These are phyloP conservation scores for Komagataella phaffii DNA, from an alignment of 805 yeast genomes.

Conservation along the genomic window DNA sequence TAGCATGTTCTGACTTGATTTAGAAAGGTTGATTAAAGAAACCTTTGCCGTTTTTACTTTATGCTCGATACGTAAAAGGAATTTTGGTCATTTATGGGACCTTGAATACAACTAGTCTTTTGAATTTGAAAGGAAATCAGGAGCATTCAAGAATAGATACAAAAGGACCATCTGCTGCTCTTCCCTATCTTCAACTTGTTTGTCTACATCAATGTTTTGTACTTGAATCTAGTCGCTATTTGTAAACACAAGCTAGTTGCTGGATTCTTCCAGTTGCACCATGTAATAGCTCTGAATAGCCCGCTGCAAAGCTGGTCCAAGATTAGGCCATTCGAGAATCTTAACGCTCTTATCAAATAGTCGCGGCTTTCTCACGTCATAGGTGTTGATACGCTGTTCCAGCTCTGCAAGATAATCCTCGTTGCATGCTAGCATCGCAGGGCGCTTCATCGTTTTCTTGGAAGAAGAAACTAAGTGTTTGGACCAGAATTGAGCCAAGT, in stretches of 20 bases:
- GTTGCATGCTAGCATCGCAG: slow-evolving; percentile 6
- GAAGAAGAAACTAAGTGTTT: slow-evolving; percentile 41
- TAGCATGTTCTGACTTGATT: too few relatives aligned
- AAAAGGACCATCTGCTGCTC: too few relatives aligned
- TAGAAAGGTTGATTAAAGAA: too few relatives aligned
- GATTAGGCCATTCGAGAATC: slow-evolving; percentile 45
- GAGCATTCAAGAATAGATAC: too few relatives aligned
- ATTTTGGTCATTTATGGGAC: too few relatives aligned
- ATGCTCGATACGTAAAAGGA: too few relatives aligned
- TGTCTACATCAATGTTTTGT: slow-evolving; percentile 8
- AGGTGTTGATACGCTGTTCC: slow-evolving; percentile 53
- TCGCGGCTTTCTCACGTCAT: slow-evolving; percentile 48
- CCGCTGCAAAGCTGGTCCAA: slow-evolving; percentile 45
- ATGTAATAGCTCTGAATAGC: slow-evolving; percentile 55
- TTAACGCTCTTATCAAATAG: slow-evolving; percentile 60
- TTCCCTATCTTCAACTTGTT: too few relatives aligned
- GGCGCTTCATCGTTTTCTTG: slow-evolving; percentile 8
- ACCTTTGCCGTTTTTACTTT: too few relatives aligned
- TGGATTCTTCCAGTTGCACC: slow-evolving; percentile 17
- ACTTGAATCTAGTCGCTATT: too few relatives aligned
- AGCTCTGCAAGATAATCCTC: slow-evolving; percentile 30
- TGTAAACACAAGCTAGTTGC: too few relatives aligned
- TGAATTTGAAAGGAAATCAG: too few relatives aligned
- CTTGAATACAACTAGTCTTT: too few relatives aligned
- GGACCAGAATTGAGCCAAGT: slow-evolving; percentile 56